Evolutionary conservation across 768 basidiomycete species (phyloP), one percentile per base, ranked within the genome.

Genomic region (Wakefieldia striispora): DNA sequence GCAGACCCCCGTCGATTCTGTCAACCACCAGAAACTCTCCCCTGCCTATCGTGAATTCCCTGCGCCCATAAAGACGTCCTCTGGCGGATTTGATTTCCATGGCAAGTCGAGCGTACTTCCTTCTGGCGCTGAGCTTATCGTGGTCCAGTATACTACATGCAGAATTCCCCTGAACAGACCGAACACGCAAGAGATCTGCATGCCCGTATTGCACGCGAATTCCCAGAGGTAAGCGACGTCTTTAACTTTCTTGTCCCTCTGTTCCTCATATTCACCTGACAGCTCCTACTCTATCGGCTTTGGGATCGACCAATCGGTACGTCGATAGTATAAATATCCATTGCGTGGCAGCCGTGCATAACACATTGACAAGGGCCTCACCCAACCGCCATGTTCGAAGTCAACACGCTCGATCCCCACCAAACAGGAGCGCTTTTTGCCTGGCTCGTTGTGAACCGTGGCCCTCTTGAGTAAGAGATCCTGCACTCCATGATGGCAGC

Each of bases 71-170:
- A 66, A 69, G 40, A 50, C 74, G 2, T 70, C 72, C 29, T 77
- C 78, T 42, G 78, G 83, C 41, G 84, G 81, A 1, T 87, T 88
- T 54, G 86, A 88, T 64, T 88, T 88, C 58, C 86, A 88, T 59
- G 76, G 86, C 83, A 50, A 67, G 82, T 41, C 26, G 29, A 12
- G 8, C 26, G 9, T 7, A 0, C 2, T 5, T 2, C 14, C 9
- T 11, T 23, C 14, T 5, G 0, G 20, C 0, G 1, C 6, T 0
- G 19, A 11, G 9, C 61, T 56, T 2, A 59, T 1, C 6, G 16
- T 39, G 1, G 3, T 26, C 16, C 45, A 86, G 85, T 87, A 20
- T 88, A 87, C 57, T 86, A 84, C 65, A 78, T 79, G 67, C 78
- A 72, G 12, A 62, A 57, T 16, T 68, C 71, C 31, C 61, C 73